Evolutionary conservation across 345 rosid genomes (phyloP).

Genomic region (Acer negundo): DNA sequence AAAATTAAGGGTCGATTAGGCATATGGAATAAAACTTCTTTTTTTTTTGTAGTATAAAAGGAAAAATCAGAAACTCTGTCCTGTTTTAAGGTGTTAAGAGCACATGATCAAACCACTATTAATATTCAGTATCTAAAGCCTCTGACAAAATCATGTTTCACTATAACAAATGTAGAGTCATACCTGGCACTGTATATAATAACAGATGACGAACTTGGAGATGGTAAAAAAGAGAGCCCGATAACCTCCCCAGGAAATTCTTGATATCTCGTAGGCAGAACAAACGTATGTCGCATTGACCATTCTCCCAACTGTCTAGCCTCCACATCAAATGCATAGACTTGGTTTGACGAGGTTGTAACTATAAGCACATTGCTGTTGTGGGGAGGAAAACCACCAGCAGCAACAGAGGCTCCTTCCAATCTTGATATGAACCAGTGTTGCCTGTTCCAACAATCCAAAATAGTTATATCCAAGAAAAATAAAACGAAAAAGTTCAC

Average conservation of each 20-base stretch:
- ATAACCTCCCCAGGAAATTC: slow-evolving; percentile 97
- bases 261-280: slow-evolving; percentile 76
- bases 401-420: slow-evolving; percentile 88
- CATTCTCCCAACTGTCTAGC: slow-evolving; percentile 88
- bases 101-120: neutral
- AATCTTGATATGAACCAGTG: slow-evolving; percentile 95
- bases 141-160: neutral
- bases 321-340: slow-evolving; percentile 87
- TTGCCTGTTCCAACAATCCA: slow-evolving; percentile 55
- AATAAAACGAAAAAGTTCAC: slow-evolving; percentile 3
- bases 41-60: too few relatives aligned
- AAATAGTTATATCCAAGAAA: slow-evolving; percentile 9
- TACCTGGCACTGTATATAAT: slow-evolving; percentile 92
- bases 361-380: slow-evolving; percentile 69
- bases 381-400: slow-evolving; percentile 86
- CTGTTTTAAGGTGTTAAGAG: neutral
- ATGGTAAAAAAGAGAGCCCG: slow-evolving; percentile 78
- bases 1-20: neutral
- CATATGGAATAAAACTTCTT: neutral
- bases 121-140: neutral
- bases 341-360: slow-evolving; percentile 81
- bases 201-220: slow-evolving; percentile 53
- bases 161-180: slow-evolving; percentile 4
- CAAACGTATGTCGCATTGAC: slow-evolving; percentile 63
- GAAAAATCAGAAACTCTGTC: neutral